phyloP scores from a whole-genome alignment of 2,329 filamentous ascomycete genomes.

The Alternaria ventricosa region DNA sequence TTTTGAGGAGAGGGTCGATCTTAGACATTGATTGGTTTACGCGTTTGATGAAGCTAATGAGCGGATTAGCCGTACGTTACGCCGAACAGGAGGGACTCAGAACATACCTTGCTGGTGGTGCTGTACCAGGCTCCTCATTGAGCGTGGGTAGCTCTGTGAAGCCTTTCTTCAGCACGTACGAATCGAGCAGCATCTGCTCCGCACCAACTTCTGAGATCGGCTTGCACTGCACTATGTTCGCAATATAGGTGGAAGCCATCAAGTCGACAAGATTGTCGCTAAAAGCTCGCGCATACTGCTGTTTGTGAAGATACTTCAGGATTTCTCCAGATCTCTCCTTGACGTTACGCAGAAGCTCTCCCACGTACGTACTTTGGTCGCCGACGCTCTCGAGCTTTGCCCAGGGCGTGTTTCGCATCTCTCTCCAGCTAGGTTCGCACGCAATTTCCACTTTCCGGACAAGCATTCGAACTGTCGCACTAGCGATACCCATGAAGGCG shows the following conservation, averaged over 20 bases:
- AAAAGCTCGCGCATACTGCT: conserved; percentile 92
- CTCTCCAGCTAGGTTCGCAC: conserved; percentile 87
- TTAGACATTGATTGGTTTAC: conserved; percentile 84
- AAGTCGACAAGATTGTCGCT: conserved; percentile 95
- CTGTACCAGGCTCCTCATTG: conserved; percentile 63
- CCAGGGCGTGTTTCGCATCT: conserved; percentile 98
- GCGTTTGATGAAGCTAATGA: conserved; percentile 78
- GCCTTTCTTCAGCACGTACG: conserved; percentile 84
- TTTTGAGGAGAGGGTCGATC: conserved; percentile 92
- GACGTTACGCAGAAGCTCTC: conserved; percentile 76
- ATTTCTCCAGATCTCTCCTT: conserved; percentile 77
- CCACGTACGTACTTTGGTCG: conserved; percentile 91
- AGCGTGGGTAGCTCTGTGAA: conserved; percentile 73
- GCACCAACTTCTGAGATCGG: conserved; percentile 94
- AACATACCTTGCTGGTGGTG: conserved; percentile 58
- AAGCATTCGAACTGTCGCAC: conserved; percentile 80
- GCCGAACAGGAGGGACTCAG: background rate
- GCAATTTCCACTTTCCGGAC: conserved; percentile 83
- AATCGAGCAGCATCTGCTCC: conserved; percentile 97
- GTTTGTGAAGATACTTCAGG: conserved; percentile 79
- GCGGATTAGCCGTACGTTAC: conserved; percentile 18
- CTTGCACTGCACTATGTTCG: conserved; percentile 84
- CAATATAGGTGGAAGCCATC: conserved; percentile 78
- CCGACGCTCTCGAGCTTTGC: conserved; percentile 90
- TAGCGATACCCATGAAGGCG: conserved; percentile 92